phyloP scores from a whole-genome alignment of 139 green algal genomes.

The Haematococcus sp. region DNA sequence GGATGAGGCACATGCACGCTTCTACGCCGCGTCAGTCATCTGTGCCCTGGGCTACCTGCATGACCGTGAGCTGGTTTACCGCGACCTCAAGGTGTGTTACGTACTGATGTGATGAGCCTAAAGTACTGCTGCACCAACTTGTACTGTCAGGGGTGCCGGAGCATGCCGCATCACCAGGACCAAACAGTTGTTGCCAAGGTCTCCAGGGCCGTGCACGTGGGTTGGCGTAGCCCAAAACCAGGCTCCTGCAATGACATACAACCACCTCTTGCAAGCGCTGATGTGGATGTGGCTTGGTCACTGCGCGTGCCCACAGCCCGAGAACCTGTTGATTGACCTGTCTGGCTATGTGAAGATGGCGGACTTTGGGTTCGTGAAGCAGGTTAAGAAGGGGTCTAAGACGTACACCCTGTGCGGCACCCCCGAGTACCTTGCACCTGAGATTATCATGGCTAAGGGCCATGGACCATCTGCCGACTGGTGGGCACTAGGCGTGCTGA shows the following conservation, averaged over 20 bases:
- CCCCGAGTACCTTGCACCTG: slow-evolving; percentile 94
- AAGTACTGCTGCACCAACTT: too few species aligned
- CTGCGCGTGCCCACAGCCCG: slow-evolving; percentile 59
- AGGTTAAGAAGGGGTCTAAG: slow-evolving; percentile 63
- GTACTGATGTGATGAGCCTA: neutral
- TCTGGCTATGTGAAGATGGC: slow-evolving; percentile 72
- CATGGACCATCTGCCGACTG: slow-evolving; percentile 85
- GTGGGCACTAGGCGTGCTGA: slow-evolving; percentile 90
- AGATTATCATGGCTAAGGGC: slow-evolving; percentile 79
- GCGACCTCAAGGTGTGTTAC: slow-evolving; percentile 22
- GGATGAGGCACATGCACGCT: slow-evolving; percentile 74
- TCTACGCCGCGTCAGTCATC: slow-evolving; percentile 85
- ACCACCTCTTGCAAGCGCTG: too few species aligned
- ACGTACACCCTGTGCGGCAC: slow-evolving; percentile 94
- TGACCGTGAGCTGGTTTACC: slow-evolving; percentile 70
- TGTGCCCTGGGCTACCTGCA: slow-evolving; percentile 86
- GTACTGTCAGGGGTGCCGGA: too few species aligned
- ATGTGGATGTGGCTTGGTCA: slow-evolving; percentile 13
- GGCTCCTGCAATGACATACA: too few species aligned
- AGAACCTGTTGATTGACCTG: slow-evolving; percentile 79
- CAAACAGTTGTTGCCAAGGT: too few species aligned
- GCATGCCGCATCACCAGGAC: too few species aligned
- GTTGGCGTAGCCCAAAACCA: too few species aligned
- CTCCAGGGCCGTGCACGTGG: too few species aligned
- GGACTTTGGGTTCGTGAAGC: slow-evolving; percentile 93